Conservation (phyloP, 176 grass and related monocot species). For the Triticum dicoccoides region DNA sequence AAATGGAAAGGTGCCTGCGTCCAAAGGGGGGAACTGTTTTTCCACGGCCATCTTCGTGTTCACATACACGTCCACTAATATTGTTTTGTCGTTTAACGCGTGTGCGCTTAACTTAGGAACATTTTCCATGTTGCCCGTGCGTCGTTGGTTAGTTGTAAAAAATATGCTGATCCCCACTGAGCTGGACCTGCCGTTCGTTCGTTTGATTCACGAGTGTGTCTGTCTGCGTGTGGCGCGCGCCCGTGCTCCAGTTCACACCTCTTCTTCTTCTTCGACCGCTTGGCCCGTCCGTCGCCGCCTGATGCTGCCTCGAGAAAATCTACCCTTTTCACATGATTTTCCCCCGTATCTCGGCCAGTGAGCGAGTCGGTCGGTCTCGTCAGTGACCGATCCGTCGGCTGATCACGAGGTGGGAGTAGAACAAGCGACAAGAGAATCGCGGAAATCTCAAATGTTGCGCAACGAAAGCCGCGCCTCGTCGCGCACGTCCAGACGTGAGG, state of each 20-base stretch:
- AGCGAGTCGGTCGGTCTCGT: background rate
- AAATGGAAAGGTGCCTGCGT: background rate
- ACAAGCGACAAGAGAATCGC: background rate
- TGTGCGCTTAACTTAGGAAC: slow-evolving; percentile 3
- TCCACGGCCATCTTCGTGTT: background rate
- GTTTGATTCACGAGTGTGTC: too few species aligned
- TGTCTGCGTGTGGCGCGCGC: too few species aligned
- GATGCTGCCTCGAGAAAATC: background rate
- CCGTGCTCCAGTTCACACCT: background rate
- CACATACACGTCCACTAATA: background rate
- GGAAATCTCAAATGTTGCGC: background rate
- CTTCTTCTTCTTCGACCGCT: background rate
- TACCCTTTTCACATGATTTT: background rate
- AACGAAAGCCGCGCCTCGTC: too few species aligned
- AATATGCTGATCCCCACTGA: background rate
- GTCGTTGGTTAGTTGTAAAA: background rate
- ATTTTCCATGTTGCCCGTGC: background rate
- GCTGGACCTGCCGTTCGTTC: background rate
- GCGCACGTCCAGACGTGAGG: too few species aligned
- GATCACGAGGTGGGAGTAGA: background rate
- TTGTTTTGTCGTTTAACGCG: background rate
- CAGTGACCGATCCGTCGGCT: background rate
- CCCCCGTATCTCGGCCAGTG: background rate
- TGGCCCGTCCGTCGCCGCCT: background rate
- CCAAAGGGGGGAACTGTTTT: background rate